These are phyloP conservation scores for Kentomonas sorsogonicus DNA, from an alignment of 208 protist genomes.

Conservation along the genomic window DNA sequence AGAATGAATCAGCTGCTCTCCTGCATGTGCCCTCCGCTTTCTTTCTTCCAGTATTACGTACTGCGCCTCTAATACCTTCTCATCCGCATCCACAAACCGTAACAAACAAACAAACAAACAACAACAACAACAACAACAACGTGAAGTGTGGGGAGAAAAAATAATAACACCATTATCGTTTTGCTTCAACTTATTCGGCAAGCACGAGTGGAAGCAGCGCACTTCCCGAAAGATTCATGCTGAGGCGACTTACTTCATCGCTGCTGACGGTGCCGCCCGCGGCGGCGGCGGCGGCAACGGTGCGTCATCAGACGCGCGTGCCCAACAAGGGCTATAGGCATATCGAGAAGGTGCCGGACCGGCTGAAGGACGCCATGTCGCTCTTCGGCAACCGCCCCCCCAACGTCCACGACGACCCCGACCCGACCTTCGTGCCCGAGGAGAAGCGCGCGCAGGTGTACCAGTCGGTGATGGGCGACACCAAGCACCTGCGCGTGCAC, in stretches of 20 bases:
- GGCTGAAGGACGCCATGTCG: conserved; percentile 70
- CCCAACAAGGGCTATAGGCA: conserved; percentile 80
- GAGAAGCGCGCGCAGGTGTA: conserved; percentile 62
- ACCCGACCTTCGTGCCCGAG: conserved; percentile 71
- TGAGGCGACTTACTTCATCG: neutral
- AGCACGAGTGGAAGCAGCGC: too few species aligned
- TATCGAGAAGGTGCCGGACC: conserved; percentile 67
- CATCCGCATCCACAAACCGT: too few species aligned
- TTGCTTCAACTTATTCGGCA: too few species aligned
- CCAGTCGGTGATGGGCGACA: conserved; percentile 51
- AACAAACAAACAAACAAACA: neutral
- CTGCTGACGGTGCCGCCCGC: neutral
- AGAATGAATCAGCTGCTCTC: neutral
- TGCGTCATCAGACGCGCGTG: conserved; percentile 24
- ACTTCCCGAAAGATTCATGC: too few species aligned
- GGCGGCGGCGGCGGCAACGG: neutral
- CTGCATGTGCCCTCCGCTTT: neutral
- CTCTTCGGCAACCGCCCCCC: conserved; percentile 50
- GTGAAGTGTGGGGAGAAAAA: neutral
- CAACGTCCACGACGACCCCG: conserved; percentile 36
- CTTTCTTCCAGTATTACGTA: neutral
- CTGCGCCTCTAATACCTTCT: neutral
- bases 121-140: neutral
- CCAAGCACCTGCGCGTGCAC: conserved; percentile 56
- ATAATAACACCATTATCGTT: neutral